phyloP scores from a whole-genome alignment of 2,329 filamentous ascomycete genomes.

The Xylaria hypoxylon region DNA sequence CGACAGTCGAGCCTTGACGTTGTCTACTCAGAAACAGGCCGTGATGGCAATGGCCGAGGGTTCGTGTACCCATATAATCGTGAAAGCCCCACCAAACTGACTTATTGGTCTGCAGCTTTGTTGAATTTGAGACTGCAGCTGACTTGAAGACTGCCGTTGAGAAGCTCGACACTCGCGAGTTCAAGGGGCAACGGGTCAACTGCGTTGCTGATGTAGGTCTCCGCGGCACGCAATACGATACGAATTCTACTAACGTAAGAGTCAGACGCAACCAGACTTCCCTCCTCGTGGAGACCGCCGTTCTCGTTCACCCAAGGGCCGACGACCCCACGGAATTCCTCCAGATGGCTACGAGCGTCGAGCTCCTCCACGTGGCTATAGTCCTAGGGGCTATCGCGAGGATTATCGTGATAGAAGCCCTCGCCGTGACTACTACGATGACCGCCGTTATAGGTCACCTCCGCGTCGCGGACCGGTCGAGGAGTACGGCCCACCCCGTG shows the following conservation, averaged over 20 bases:
- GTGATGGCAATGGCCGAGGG: slow-evolving; percentile 93
- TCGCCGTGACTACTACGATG: slow-evolving; percentile 88
- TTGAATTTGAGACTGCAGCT: slow-evolving; percentile 94
- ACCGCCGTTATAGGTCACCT: slow-evolving; percentile 83
- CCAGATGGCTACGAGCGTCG: slow-evolving; percentile 86
- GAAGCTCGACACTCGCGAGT: slow-evolving; percentile 92
- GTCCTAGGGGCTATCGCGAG: slow-evolving; percentile 76
- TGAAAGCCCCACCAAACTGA: slow-evolving; percentile 23
- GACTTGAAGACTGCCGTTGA: slow-evolving; percentile 93
- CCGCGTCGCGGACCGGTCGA: slow-evolving; percentile 78
- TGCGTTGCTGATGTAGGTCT: slow-evolving; percentile 86
- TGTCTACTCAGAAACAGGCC: slow-evolving; percentile 95
- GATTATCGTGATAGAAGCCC: slow-evolving; percentile 91
- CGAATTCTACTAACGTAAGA: slow-evolving; percentile 43
- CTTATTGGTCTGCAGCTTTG: slow-evolving; percentile 72
- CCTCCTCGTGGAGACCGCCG: slow-evolving; percentile 74
- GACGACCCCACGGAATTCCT: slow-evolving; percentile 74
- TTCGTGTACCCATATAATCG: slow-evolving; percentile 60
- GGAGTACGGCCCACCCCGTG: slow-evolving; percentile 78
- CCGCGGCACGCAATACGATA: slow-evolving; percentile 17
- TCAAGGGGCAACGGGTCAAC: slow-evolving; percentile 87
- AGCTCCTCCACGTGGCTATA: slow-evolving; percentile 82
- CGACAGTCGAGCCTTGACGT: slow-evolving; percentile 97
- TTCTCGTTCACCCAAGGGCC: slow-evolving; percentile 78
- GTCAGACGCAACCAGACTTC: slow-evolving; percentile 82